Base-by-base conservation (phyloP, 2,329 filamentous ascomycete species). In the Fusarium xylarioides region DNA sequence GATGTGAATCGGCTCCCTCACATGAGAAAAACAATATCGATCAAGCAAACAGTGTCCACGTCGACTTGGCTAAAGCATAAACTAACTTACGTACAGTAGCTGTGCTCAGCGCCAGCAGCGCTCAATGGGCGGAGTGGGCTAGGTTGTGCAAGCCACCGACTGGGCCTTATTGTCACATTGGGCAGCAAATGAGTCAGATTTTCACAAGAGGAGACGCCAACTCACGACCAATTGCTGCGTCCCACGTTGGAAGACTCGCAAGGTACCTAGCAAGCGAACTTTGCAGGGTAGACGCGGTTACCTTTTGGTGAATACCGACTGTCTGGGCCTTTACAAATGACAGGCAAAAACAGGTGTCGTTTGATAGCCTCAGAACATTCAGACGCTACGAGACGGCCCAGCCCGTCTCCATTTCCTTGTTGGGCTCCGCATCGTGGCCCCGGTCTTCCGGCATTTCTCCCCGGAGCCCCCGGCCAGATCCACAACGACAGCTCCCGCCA, bases 171-270 rank as follows among this genome's bases (percentile, higher is more conserved):
- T 70, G 71, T 66, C 60, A 74, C 65, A 64, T 79, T 76, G 77
- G 77, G 77, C 76, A 78, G 66, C 76, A 78, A 76, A 43, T 69
- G 55, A 65, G 71, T 65, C 71, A 60, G 66, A 52, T 62, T 57
- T 55, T 47, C 23, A 44, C 10, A 38, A 50, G 47, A 46, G 38
- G 74, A 55, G 63, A 55, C 50, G 66, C 62, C 74, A 71, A 55
- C 50, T 54, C 43, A 68, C 32, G 56, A 55, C 74, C 74, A 79
- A 78, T 79, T 69, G 65, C 38, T 43, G 57, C 28, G 42, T 54
- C 70, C 77, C 77, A 79, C 77, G 76, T 76, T 64, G 62, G 58
- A 63, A 42, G 43, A 32, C 52, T 53, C 44, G 56, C 32, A 38
- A 62, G 56, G 37, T 62, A 49, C 50, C 56, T 70, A 43, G 35